A percentile compares a stretch with the other conserved stretches of the same genome.
Evolutionary conservation across 306 rosid species (phyloP).

Genomic region (Acacia acuminata): DNA sequence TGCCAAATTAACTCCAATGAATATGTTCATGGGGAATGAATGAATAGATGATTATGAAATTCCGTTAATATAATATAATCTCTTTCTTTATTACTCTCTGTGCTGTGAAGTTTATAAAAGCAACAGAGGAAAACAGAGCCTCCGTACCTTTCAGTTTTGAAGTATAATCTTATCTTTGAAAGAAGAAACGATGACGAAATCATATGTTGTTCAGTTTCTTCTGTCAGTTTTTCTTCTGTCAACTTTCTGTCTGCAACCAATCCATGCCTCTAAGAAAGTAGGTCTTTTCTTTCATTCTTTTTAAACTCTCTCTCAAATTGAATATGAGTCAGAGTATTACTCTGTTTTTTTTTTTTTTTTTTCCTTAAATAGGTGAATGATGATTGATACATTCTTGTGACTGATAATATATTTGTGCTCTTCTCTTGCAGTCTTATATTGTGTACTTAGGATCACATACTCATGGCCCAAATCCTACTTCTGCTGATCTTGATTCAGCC

Average conservation of each 20-base stretch:
- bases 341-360: no score
- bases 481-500: constrained; percentile 34
- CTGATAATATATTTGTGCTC: neutral
- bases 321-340: neutral
- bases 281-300: neutral
- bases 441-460: constrained; percentile 48
- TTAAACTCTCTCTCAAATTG: neutral
- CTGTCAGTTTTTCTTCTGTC: constrained; percentile 27
- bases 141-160: neutral
- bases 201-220: constrained; percentile 13
- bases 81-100: neutral
- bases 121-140: neutral
- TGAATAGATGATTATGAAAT: neutral
- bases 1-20: neutral
- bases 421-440: constrained; percentile 36
- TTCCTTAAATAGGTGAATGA: neutral
- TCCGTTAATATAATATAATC: neutral
- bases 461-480: constrained; percentile 42
- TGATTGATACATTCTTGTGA: neutral
- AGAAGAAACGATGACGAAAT: neutral
- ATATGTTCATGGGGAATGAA: neutral
- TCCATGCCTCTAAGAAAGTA: constrained; percentile 37
- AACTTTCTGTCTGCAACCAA: constrained; percentile 10
- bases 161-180: neutral
- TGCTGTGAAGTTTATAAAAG: neutral